Conservation (phyloP, 2,329 filamentous ascomycete species). For the Claviceps sorghi region DNA sequence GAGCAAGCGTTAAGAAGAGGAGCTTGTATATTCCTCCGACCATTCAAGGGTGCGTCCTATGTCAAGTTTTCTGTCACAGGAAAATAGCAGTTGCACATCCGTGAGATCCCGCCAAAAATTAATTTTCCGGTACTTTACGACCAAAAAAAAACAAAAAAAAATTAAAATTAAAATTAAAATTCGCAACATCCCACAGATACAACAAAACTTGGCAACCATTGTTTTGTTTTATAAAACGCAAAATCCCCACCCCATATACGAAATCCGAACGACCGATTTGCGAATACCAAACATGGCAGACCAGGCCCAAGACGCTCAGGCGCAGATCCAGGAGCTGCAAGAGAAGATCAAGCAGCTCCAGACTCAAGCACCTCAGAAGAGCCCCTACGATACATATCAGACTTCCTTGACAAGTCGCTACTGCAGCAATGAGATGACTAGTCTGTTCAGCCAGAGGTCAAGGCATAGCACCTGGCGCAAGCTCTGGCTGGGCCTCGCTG, state of each 20-base stretch:
- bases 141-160: no score
- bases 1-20: background rate
- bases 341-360: slow-evolving; percentile 6
- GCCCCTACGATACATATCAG: slow-evolving; percentile 30
- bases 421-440: slow-evolving; percentile 59
- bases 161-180: no score
- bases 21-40: background rate
- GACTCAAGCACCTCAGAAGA: slow-evolving; percentile 4
- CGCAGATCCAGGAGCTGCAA: slow-evolving; percentile 7
- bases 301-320: slow-evolving; percentile 3
- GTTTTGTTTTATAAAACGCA: no score
- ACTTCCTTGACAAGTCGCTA: slow-evolving; percentile 60
- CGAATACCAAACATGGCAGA: slow-evolving; percentile 3
- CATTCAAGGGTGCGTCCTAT: no score
- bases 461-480: slow-evolving; percentile 68
- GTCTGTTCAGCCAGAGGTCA: slow-evolving; percentile 64
- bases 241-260: no score
- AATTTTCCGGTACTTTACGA: no score
- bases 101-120: no score
- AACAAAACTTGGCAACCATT: no score
- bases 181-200: no score
- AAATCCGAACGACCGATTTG: no score
- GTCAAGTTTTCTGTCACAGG: no score
- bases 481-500: slow-evolving; percentile 74
- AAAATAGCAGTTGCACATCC: no score